These are phyloP conservation scores for Chondrus crispus DNA, from an alignment of 23 red algal genomes.

Conservation along the genomic window DNA sequence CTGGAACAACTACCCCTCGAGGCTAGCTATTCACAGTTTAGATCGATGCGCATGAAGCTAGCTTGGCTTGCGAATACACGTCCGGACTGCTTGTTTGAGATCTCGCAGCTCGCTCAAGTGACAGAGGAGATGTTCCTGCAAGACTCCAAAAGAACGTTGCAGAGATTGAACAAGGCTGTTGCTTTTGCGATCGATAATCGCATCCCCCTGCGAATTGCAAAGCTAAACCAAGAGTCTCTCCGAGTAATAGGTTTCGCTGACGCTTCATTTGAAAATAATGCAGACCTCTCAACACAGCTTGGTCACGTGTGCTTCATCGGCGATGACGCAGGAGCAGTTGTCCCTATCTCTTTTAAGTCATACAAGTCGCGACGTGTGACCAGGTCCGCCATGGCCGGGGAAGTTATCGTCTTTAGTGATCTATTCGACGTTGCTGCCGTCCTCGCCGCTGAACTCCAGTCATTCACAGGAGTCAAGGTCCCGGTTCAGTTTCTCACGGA, in stretches of 20 bases:
- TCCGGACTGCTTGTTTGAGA: conserved; percentile 45
- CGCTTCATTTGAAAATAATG: too few species aligned
- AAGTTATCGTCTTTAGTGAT: background rate
- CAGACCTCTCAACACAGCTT: too few species aligned
- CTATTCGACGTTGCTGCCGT: background rate
- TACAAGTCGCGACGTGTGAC: too few species aligned
- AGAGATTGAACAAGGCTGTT: conserved; percentile 29
- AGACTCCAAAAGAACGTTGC: background rate
- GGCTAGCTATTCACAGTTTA: background rate
- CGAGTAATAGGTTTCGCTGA: too few species aligned
- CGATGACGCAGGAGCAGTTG: too few species aligned
- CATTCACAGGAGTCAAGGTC: background rate
- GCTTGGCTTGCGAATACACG: conserved; percentile 45
- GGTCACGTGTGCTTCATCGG: too few species aligned
- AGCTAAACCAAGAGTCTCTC: too few species aligned
- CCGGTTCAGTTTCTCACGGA: background rate
- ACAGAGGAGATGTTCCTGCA: conserved; percentile 6
- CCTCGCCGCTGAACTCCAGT: background rate
- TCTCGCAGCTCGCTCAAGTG: conserved; percentile 25
- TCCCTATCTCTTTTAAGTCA: too few species aligned
- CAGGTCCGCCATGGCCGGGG: too few species aligned
- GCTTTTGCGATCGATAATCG: background rate
- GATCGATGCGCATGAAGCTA: conserved; percentile 49
- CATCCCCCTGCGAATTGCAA: background rate
- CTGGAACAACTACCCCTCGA: conserved; percentile 9